These are phyloP conservation scores for Naganishia randhawae DNA, from an alignment of 768 basidiomycete genomes.

Conservation along the genomic window DNA sequence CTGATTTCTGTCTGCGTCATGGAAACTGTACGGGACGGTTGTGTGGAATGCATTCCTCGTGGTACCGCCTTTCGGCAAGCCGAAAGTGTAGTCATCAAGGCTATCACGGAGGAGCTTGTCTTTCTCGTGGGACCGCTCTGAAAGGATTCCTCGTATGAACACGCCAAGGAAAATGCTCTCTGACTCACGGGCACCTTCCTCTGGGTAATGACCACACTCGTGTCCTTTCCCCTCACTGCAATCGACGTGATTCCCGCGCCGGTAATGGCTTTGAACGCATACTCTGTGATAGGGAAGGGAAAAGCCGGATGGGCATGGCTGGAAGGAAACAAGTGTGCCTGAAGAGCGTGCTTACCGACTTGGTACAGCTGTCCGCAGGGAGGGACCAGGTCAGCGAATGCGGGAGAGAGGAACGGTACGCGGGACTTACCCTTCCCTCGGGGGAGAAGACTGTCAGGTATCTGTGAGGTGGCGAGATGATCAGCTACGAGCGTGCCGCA, in stretches of 20 bases:
- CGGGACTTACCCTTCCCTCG: conserved; percentile 60
- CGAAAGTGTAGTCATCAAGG: no score
- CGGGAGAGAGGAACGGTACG: background rate
- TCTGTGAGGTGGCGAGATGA: conserved; percentile 49
- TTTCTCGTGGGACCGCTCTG: no score
- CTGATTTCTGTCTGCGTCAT: background rate
- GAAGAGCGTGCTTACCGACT: conserved; percentile 59
- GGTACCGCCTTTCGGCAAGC: no score
- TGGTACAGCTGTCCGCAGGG: conserved; percentile 71
- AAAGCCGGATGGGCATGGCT: background rate
- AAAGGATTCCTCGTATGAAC: no score
- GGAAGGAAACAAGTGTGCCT: background rate
- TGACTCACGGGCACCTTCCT: conserved; percentile 94
- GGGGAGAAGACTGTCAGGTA: conserved; percentile 97
- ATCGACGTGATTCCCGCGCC: conserved; percentile 93
- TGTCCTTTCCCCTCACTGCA: conserved; percentile 88
- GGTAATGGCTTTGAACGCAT: conserved; percentile 99
- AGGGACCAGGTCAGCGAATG: background rate
- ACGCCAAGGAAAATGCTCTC: no score
- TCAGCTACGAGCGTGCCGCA: background rate
- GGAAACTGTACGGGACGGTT: background rate
- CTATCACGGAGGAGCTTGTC: no score
- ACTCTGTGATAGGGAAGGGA: conserved; percentile 59
- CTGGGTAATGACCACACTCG: conserved; percentile 92
- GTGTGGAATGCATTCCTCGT: no score